Evolutionary conservation across 768 basidiomycete genomes (phyloP).

Genomic region (Mycena albidolilacea): DNA sequence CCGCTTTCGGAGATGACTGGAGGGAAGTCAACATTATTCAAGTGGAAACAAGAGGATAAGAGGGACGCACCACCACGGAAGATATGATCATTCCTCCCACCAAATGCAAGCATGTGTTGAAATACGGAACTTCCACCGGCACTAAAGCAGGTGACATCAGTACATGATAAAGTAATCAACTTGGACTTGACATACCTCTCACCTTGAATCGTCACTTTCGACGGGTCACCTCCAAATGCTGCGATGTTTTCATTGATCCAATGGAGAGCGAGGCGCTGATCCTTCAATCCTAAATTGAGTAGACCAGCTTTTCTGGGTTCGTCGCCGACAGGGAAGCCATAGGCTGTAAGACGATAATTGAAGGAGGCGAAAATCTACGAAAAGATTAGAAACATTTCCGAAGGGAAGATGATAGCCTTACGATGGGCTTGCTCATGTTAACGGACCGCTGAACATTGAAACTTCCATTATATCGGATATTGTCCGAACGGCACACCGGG

Average conservation of each 20-base stretch:
- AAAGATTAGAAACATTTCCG: constrained; percentile 28
- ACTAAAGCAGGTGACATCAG: constrained; percentile 28
- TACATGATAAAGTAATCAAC: constrained; percentile 32
- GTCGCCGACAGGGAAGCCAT: constrained; percentile 34
- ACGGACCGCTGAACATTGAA: constrained; percentile 34
- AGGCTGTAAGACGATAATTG: constrained; percentile 34
- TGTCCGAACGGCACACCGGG: no score
- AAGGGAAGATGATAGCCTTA: constrained; percentile 28
- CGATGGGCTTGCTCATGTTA: constrained; percentile 32
- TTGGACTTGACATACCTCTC: constrained; percentile 32
- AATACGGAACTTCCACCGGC: constrained; percentile 33
- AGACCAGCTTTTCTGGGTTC: constrained; percentile 31
- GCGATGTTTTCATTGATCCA: constrained; percentile 32
- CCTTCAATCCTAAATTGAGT: constrained; percentile 36
- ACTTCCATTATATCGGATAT: constrained; percentile 35
- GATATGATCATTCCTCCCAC: constrained; percentile 33
- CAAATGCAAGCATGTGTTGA: constrained; percentile 33
- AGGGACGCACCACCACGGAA: constrained; percentile 32
- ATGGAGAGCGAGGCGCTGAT: constrained; percentile 32
- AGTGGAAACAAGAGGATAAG: constrained; percentile 31
- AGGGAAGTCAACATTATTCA: constrained; percentile 27
- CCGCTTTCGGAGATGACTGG: constrained; percentile 32
- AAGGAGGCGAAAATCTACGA: constrained; percentile 31
- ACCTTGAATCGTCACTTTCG: constrained; percentile 33
- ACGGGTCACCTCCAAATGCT: constrained; percentile 31